Evolutionary conservation across 371 early-diverging fungal genomes (phyloP).

Genomic region (Mortierella sp.): DNA sequence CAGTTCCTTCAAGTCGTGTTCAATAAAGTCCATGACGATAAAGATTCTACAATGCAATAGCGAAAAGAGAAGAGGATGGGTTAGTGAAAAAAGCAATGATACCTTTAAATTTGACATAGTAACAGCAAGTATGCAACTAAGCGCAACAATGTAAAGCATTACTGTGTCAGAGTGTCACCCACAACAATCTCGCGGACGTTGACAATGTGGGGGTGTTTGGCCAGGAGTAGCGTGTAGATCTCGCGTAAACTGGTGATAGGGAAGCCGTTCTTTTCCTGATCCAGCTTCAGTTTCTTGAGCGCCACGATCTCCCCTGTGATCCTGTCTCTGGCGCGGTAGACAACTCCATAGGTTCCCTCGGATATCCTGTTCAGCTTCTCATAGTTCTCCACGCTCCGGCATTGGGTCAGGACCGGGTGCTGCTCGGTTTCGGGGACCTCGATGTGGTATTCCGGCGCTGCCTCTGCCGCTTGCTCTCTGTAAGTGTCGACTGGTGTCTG

Average conservation of each 20-base stretch:
- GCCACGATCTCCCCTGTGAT: conserved; percentile 96
- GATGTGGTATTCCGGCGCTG: conserved; percentile 34
- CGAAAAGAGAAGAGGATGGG: neutral
- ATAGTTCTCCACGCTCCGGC: conserved; percentile 88
- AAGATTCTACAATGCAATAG: conserved; percentile 74
- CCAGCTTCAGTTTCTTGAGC: conserved; percentile 97
- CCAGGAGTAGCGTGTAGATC: conserved; percentile 88
- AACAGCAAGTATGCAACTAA: neutral
- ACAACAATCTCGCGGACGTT: conserved; percentile 94
- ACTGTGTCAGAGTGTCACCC: conserved; percentile 83
- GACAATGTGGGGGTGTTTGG: conserved; percentile 95
- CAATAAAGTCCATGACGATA: conserved; percentile 98
- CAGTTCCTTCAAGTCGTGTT: conserved; percentile 93
- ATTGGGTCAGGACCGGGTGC: conserved; percentile 64
- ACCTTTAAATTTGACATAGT: neutral
- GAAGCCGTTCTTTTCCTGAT: conserved; percentile 96
- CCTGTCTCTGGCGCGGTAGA: conserved; percentile 96
- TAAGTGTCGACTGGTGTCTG: conserved; percentile 3
- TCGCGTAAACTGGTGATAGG: conserved; percentile 95
- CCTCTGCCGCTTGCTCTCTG: neutral
- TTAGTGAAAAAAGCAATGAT: neutral
- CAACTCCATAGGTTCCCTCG: conserved; percentile 99
- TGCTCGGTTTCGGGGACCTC: conserved; percentile 41
- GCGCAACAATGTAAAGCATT: conserved; percentile 35
- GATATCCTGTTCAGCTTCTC: conserved; percentile 97